Evolutionary conservation across 148 eudicot genomes (phyloP), one percentile per base, ranked within the genome.

Genomic region (Camellia sinensis): DNA sequence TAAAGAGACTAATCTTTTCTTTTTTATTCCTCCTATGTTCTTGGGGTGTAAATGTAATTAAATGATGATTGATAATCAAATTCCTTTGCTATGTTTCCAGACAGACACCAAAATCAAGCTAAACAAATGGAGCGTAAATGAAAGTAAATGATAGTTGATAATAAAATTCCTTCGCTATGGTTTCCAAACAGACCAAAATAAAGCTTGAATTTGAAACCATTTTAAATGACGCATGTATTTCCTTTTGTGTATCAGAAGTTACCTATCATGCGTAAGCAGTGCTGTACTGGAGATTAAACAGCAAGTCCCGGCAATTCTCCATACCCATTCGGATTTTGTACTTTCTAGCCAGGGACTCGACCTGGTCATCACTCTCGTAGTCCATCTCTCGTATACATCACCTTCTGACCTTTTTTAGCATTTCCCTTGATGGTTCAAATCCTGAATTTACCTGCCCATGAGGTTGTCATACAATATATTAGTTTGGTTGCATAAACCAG

Each of bases 321-420:
- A 67, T 13, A 2, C 94, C 92, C 92, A 94, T 56, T 2, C 76
- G 29, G 77, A 97, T 87, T 17, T 84, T 87, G 77, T 77, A 87
- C 73, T 81, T 73, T 77, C 66, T 82, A 65, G 95, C 94, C 45
- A 91, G 74, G 0, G 85, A 50, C 56, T 76, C 89, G 63, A 92
- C 91, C 37, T 77, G 71, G 73, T 83, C 89, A 85, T 86, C 37
- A 79, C 90, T 87, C 79, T 83, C 87, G 21, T 86, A 56, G 83
- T 97, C 95, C 89, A 94, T 85, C 88, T 90, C 94, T 74, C 99
- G 80, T 17, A 82, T 66, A 75, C 95, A 92, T 78, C 99, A 91
- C 77, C 99, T 91, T 73, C 92, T 89, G 59, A 91, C 82, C 87
- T 90, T 97, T 80, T 87, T 90, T 72, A 97, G 82, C 44, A 87